Conservation (phyloP, 192 early-diverging fungal genomes). For the Jimgerdemannia flammicorona region DNA sequence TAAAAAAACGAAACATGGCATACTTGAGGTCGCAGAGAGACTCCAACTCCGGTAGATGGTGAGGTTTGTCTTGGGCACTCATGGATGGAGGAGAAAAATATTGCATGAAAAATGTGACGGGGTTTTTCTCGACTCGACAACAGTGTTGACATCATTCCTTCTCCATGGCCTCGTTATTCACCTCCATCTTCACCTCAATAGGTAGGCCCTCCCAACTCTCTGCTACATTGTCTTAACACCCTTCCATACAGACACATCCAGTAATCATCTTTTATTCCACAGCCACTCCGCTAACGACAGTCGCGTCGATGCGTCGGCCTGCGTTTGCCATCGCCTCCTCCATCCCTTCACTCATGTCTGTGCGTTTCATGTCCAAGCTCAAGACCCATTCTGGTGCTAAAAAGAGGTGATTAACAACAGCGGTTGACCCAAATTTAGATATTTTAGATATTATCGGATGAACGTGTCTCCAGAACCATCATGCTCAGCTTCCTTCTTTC, state of each 20-base stretch:
- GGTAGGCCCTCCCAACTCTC: background rate
- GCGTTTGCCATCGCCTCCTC: background rate
- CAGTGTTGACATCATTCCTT: background rate
- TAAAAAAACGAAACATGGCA: background rate
- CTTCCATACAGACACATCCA: too few relatives aligned
- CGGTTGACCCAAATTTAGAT: too few relatives aligned
- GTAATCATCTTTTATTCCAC: too few relatives aligned
- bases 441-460: too few relatives aligned
- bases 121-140: background rate
- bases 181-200: background rate
- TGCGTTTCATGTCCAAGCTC: slow-evolving; percentile 12
- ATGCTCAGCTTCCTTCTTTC: too few relatives aligned
- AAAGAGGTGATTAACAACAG: slow-evolving; percentile 24
- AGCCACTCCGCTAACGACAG: too few relatives aligned
- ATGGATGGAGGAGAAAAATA: background rate
- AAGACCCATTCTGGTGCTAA: slow-evolving; percentile 39
- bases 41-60: background rate
- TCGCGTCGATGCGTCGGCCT: too few relatives aligned
- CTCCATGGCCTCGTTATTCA: background rate
- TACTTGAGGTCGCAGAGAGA: background rate
- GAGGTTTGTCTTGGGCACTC: background rate
- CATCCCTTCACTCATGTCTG: background rate
- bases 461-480: too few relatives aligned
- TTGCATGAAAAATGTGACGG: background rate
- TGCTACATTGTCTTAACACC: background rate